phyloP scores from a whole-genome alignment of 768 basidiomycete genomes.

The Phanerochaete sordida region DNA sequence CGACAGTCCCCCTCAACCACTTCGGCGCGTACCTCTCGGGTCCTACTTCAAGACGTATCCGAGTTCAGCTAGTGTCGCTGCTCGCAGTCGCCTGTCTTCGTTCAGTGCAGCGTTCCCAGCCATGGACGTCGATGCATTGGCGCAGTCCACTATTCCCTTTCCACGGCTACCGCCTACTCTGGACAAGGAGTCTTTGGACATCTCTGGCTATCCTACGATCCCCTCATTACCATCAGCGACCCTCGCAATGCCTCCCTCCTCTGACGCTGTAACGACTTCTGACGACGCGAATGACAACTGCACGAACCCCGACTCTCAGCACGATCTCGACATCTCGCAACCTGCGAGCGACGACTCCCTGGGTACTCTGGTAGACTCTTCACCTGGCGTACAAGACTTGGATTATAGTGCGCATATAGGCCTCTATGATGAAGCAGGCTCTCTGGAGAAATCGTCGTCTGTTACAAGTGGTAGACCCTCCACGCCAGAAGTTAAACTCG shows the following conservation, averaged over 20 bases:
- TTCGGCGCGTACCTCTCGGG: background rate
- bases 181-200: background rate
- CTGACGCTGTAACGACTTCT: background rate
- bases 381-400: background rate
- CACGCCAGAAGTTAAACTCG: background rate
- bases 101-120: background rate
- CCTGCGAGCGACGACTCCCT: background rate
- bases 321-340: background rate
- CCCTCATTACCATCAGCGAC: background rate
- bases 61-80: background rate
- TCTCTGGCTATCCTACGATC: background rate
- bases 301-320: background rate
- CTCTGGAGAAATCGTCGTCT: background rate
- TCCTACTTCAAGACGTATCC: background rate
- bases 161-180: background rate
- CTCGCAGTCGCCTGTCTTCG: background rate
- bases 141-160: background rate
- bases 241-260: background rate
- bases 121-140: background rate
- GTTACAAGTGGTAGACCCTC: background rate
- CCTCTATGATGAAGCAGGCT: background rate
- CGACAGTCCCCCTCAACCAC: background rate
- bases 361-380: background rate
- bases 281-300: background rate
- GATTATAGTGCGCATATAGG: background rate